Evolutionary conservation across 1,284 basidiomycete species (phyloP).

Genomic region (Trichosporon sp.): DNA sequence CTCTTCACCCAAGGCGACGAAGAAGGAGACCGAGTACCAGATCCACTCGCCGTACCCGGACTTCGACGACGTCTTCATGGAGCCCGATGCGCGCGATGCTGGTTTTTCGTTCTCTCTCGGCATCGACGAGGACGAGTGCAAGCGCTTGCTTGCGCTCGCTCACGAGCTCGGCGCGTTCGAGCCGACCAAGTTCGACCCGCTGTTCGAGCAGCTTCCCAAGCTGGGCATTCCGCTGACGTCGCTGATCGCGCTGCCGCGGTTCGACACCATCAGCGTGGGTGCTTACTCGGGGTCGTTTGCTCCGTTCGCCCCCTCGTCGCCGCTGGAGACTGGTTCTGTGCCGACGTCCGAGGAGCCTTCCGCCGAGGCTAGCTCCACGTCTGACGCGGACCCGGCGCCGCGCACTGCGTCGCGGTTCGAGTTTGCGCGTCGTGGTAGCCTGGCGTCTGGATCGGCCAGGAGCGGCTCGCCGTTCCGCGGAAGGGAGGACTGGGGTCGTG

Average conservation of each 20-base stretch:
- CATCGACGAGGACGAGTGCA: slow-evolving; percentile 40
- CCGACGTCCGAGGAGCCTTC: slow-evolving; percentile 25
- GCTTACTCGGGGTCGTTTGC: slow-evolving; percentile 33
- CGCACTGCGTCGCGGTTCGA: slow-evolving; percentile 34
- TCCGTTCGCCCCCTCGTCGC: slow-evolving; percentile 33
- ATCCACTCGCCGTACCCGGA: slow-evolving; percentile 82
- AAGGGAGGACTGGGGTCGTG: slow-evolving; percentile 31
- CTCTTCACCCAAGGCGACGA: slow-evolving; percentile 37
- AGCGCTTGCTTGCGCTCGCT: slow-evolving; percentile 32
- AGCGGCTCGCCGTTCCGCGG: slow-evolving; percentile 31
- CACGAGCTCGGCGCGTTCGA: slow-evolving; percentile 39
- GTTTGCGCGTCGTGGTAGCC: slow-evolving; percentile 31
- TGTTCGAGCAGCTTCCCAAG: slow-evolving; percentile 37
- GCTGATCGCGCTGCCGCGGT: slow-evolving; percentile 28
- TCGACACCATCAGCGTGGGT: slow-evolving; percentile 9
- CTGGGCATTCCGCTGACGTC: slow-evolving; percentile 35
- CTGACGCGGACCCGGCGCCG: slow-evolving; percentile 24
- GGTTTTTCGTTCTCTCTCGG: slow-evolving; percentile 47
- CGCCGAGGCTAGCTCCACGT: not conserved
- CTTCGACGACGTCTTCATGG: slow-evolving; percentile 64
- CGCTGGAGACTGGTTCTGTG: slow-evolving; percentile 25
- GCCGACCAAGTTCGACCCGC: slow-evolving; percentile 46
- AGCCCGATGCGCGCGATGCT: slow-evolving; percentile 39
- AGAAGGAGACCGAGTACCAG: slow-evolving; percentile 43
- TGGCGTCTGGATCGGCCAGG: slow-evolving; percentile 17